Conservation (phyloP, 805 yeast genomes). For the Zygosaccharomyces bailii region DNA sequence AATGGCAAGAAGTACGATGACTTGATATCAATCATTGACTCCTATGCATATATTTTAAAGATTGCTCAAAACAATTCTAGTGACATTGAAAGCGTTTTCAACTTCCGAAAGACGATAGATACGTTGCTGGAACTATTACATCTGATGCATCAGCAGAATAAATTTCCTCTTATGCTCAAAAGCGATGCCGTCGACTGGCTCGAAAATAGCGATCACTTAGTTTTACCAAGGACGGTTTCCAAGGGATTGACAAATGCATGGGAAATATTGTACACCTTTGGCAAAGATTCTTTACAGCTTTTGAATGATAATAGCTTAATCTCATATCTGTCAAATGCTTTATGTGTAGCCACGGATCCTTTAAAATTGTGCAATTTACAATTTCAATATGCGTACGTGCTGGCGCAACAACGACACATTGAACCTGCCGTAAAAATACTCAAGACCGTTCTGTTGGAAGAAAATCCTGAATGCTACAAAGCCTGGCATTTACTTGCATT, state of each 20-base stretch:
- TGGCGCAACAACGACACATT: constrained; percentile 44
- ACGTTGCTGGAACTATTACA: constrained; percentile 14
- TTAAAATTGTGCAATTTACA: constrained; percentile 16
- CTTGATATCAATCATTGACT: constrained; percentile 34
- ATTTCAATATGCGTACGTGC: constrained; percentile 47
- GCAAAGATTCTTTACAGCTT: constrained; percentile 17
- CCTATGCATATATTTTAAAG: constrained; percentile 26
- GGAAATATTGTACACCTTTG: constrained; percentile 23
- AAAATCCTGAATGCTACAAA: constrained; percentile 52
- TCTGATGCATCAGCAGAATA: constrained; percentile 21
- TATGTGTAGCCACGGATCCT: constrained; percentile 17
- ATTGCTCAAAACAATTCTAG: constrained; percentile 8
- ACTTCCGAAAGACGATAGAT: constrained; percentile 13
- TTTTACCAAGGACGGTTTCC: constrained; percentile 23
- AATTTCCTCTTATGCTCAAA: constrained; percentile 18
- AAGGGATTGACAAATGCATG: constrained; percentile 24
- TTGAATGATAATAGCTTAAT: constrained; percentile 19
- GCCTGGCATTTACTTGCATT: constrained; percentile 67
- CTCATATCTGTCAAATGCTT: constrained; percentile 28
- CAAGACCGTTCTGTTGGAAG: constrained; percentile 46
- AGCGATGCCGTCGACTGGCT: constrained; percentile 24
- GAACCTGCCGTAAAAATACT: constrained; percentile 44
- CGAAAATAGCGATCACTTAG: constrained; percentile 17
- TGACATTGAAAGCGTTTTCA: constrained; percentile 22
- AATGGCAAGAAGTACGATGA: constrained; percentile 38